Conservation (phyloP, 1,139 yeast genomes). For the Hyphopichia fennica region DNA sequence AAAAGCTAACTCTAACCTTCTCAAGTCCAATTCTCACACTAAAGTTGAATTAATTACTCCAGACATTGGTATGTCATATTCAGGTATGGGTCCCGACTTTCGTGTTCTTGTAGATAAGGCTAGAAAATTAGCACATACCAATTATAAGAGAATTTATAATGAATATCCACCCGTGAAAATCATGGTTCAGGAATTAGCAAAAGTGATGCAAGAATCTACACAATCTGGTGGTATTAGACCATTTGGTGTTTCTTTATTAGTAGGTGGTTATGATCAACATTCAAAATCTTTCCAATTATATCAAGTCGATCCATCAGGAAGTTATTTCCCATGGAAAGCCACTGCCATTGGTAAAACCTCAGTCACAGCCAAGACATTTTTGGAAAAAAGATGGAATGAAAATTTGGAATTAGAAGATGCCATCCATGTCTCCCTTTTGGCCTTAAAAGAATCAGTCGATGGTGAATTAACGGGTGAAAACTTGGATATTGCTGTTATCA, state of each 20-base stretch:
- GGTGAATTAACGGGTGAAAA: conserved; percentile 98
- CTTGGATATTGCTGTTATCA: conserved; percentile 87
- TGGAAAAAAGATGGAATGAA: conserved; percentile 98
- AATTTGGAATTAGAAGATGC: conserved; percentile 97
- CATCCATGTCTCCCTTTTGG: conserved; percentile 90
- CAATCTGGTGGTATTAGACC: conserved; percentile 99
- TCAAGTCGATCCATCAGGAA: conserved; percentile 98
- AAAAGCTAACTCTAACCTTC: conserved; percentile 77
- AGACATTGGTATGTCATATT: conserved; percentile 92
- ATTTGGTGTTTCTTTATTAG: conserved; percentile 89
- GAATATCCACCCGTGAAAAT: conserved; percentile 97
- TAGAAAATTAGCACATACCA: conserved; percentile 88
- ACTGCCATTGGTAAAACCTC: conserved; percentile 98
- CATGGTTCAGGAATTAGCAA: conserved; percentile 91
- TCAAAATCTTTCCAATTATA: conserved; percentile 75
- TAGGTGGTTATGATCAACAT: conserved; percentile 91
- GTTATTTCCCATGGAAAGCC: conserved; percentile 99
- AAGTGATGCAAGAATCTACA: conserved; percentile 96
- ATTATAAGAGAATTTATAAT: conserved; percentile 89
- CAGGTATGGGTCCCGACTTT: conserved; percentile 99
- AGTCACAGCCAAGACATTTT: conserved; percentile 89
- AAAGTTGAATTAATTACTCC: conserved; percentile 89
- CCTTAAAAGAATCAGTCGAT: conserved; percentile 94
- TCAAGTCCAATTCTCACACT: conserved; percentile 71
- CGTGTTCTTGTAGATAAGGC: conserved; percentile 92